Evolutionary conservation across 306 rosid species (phyloP).

Genomic region (Vicia sativa): DNA sequence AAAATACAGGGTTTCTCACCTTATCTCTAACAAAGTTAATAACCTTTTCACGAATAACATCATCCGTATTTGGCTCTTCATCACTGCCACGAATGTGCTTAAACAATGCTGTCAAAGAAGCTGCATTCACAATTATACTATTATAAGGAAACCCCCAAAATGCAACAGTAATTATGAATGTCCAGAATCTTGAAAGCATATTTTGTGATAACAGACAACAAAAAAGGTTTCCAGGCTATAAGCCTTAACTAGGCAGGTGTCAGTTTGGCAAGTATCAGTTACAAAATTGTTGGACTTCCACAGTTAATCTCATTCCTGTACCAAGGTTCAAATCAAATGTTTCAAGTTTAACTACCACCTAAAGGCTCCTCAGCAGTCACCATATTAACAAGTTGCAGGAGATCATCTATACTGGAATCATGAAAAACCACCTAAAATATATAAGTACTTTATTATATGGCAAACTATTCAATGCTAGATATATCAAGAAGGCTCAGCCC

Average conservation of each 20-base stretch:
- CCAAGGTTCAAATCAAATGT: not conserved
- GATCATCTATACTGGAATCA: constrained; percentile 27
- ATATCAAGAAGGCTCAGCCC: constrained; percentile 27
- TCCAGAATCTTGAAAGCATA: constrained; percentile 13
- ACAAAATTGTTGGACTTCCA: constrained; percentile 29
- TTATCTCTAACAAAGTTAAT: constrained; percentile 87
- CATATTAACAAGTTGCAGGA: constrained; percentile 13
- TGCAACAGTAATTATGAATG: constrained; percentile 11
- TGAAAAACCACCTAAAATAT: not conserved
- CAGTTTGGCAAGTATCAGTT: constrained; percentile 13
- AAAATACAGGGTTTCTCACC: constrained; percentile 47
- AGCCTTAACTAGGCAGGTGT: not conserved
- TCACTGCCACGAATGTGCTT: constrained; percentile 77
- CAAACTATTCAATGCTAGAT: constrained; percentile 19
- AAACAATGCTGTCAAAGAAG: constrained; percentile 89
- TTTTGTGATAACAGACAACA: constrained; percentile 3
- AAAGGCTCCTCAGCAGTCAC: constrained; percentile 21
- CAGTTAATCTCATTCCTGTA: constrained; percentile 22
- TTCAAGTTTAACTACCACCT: constrained; percentile 28
- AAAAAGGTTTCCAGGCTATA: constrained; percentile 3
- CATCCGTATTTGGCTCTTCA: constrained; percentile 79
- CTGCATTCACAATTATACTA: constrained; percentile 56
- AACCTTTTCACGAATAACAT: constrained; percentile 82
- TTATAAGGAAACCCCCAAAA: constrained; percentile 38
- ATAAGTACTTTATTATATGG: constrained; percentile 3